These are phyloP conservation scores for Pyrenophora seminiperda DNA, from an alignment of 2,329 filamentous ascomycete species.

Conservation along the genomic window DNA sequence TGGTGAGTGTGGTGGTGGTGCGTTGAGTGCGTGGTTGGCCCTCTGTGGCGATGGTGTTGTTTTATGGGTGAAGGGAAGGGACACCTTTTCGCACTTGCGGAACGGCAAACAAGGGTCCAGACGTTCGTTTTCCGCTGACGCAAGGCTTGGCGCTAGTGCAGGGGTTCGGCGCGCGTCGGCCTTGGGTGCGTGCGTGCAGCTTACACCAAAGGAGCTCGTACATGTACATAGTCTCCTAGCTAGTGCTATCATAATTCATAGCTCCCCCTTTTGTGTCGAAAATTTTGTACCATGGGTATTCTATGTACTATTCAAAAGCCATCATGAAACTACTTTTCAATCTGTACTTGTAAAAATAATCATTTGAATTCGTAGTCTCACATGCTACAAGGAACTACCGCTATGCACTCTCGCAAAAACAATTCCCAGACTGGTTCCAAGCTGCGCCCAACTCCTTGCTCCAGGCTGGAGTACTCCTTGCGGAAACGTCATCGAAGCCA, in stretches of 20 bases:
- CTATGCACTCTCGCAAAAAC: neutral
- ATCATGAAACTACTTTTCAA: no score
- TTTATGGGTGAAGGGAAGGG: conserved; percentile 9
- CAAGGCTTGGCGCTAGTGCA: conserved; percentile 14
- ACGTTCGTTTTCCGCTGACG: conserved; percentile 17
- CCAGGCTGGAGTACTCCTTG: neutral
- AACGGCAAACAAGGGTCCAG: conserved; percentile 1
- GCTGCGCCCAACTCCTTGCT: conserved; percentile 1
- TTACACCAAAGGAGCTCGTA: no score
- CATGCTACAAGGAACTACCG: neutral
- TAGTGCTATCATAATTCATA: no score
- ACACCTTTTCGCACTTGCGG: conserved; percentile 8
- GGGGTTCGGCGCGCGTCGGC: conserved; percentile 1
- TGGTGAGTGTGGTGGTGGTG: conserved; percentile 27
- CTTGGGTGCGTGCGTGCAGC: no score
- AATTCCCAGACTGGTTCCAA: neutral
- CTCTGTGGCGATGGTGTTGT: neutral
- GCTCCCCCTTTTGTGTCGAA: no score
- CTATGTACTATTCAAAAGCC: no score
- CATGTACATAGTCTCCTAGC: no score
- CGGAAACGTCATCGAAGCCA: neutral
- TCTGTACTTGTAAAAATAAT: neutral
- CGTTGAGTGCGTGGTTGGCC: neutral
- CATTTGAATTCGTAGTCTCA: neutral
- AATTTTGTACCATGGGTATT: no score